Evolutionary conservation across 2,329 filamentous ascomycete species (phyloP).

Genomic region (Aureobasidium zeae): DNA sequence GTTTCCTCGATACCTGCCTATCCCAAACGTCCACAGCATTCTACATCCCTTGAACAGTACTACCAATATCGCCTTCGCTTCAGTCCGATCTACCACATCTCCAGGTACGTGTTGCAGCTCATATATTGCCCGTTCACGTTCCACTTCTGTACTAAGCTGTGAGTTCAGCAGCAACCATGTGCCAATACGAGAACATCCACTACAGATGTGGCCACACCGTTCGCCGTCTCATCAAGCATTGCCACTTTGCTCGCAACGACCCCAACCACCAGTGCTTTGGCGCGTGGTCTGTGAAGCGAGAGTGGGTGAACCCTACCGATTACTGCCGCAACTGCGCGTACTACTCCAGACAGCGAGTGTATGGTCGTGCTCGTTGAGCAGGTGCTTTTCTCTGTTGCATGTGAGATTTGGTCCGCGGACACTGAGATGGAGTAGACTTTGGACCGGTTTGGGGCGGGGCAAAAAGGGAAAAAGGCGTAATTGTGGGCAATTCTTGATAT

Average conservation of each 20-base stretch:
- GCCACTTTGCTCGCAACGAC: constrained; percentile 67
- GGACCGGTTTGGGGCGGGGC: no score
- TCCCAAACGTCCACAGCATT: constrained; percentile 7
- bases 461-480: no score
- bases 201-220: constrained; percentile 56
- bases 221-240: constrained; percentile 56
- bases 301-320: constrained; percentile 49
- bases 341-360: constrained; percentile 3
- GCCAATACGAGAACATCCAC: constrained; percentile 60
- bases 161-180: constrained; percentile 41
- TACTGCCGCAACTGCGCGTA: constrained; percentile 38
- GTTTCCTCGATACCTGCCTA: not conserved
- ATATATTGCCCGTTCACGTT: no score
- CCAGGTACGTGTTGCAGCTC: no score
- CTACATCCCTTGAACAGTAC: not conserved
- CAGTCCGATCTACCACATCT: not conserved
- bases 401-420: not conserved
- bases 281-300: constrained; percentile 53
- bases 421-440: no score
- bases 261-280: constrained; percentile 59
- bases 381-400: not conserved
- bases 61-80: not conserved
- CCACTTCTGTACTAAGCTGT: not conserved
- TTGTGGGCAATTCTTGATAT: no score
- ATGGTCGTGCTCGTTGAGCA: not conserved